Evolutionary conservation across 75 land plant species (phyloP), one percentile per base, ranked within the genome.

Genomic region (Azolla pinnata): DNA sequence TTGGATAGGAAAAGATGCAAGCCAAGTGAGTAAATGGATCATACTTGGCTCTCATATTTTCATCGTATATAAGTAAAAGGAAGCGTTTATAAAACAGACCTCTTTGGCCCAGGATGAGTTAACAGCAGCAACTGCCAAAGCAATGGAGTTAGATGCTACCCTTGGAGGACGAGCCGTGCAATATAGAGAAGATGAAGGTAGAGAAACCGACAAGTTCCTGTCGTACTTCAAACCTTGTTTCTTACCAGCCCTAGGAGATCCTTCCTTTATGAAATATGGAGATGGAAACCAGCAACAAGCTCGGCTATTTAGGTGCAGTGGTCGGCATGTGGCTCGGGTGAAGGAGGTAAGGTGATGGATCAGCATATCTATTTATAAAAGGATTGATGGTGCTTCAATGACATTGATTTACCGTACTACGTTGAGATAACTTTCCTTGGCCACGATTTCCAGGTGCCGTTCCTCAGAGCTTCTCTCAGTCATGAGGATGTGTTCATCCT

Each of bases 401-500:
- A n/a, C n/a, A n/a, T n/a, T n/a, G n/a, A n/a, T n/a, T n/a, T n/a
- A n/a, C n/a, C n/a, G n/a, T n/a, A n/a, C n/a, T n/a, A n/a, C n/a
- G n/a, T n/a, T n/a, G n/a, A n/a, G n/a, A n/a, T n/a, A n/a, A n/a
- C n/a, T n/a, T n/a, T n/a, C n/a, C n/a, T n/a, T n/a, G n/a, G n/a
- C n/a, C n/a, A n/a, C n/a, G 19, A 17, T 31, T 12, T 54, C 12
- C 71, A 92, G 97, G 97, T 92, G 29, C 87, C 86, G 17, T 92
- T 88, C 72, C 42, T 82, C 29, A 75, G 97, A 31, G 75, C 96
- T 23, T 88, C 97, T 0, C 64, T 92, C 35, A 92, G 83, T 53
- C 97, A 92, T 69, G 74, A 88, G 64, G 96, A 88, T 74, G 80
- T 88, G 24, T 92, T 92, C 57, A 70, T 92, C 1, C 67, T 92